Conservation (phyloP, 306 rosid species). For the Casuarina cunninghamiana region DNA sequence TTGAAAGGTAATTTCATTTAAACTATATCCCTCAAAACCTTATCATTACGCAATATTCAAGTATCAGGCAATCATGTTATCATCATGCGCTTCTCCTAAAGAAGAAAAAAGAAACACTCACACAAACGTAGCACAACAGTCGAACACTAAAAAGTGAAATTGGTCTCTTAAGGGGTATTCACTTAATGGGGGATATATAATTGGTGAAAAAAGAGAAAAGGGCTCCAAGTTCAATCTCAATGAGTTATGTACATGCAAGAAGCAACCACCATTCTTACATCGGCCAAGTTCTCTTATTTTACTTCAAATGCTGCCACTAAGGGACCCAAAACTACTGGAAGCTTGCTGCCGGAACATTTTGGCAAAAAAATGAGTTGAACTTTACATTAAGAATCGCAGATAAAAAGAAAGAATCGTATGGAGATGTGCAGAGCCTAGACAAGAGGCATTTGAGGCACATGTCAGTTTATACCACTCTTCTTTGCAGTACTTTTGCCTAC, state of each 20-base stretch:
- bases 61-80: not conserved
- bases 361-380: slow-evolving; percentile 37
- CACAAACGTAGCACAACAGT: not conserved
- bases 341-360: slow-evolving; percentile 29
- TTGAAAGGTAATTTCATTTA: too few species aligned
- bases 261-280: slow-evolving; percentile 23
- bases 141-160: not conserved
- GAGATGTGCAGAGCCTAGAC: slow-evolving; percentile 21
- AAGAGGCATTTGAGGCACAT: slow-evolving; percentile 4
- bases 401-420: slow-evolving; percentile 49
- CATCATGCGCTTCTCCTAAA: not conserved
- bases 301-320: slow-evolving; percentile 40
- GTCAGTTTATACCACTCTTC: not conserved
- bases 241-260: slow-evolving; percentile 47
- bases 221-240: slow-evolving; percentile 6
- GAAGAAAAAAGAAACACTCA: not conserved
- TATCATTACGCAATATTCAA: not conserved
- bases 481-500: slow-evolving; percentile 32
- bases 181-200: not conserved
- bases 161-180: too few species aligned
- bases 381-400: slow-evolving; percentile 63
- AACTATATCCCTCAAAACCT: too few species aligned
- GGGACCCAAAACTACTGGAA: slow-evolving; percentile 44
- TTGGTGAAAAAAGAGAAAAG: not conserved
- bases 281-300: slow-evolving; percentile 38